Percentiles rank a stretch among this genome's conserved stretches.
These are phyloP conservation scores for Termitomyces heimii DNA, from an alignment of 768 basidiomycete species.

Conservation along the genomic window DNA sequence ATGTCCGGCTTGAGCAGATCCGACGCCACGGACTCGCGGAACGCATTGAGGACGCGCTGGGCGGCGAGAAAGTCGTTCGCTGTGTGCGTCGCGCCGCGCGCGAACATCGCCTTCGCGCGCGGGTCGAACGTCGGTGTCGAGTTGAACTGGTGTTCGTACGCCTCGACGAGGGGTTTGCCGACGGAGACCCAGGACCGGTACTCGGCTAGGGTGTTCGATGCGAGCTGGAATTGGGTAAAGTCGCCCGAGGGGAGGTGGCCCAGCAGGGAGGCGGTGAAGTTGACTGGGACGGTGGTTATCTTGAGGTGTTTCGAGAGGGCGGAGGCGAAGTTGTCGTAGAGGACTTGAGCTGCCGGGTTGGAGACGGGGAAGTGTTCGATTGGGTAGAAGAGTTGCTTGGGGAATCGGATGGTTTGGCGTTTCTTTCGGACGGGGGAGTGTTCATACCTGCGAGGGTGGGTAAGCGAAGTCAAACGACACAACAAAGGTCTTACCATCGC, in stretches of 20 bases:
- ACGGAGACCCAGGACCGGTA: constrained; percentile 30
- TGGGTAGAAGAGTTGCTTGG: constrained; percentile 26
- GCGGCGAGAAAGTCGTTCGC: constrained; percentile 21
- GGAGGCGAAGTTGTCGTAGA: constrained; percentile 23
- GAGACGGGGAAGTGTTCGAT: constrained; percentile 29
- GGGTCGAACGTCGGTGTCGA: constrained; percentile 25
- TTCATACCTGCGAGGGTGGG: constrained; percentile 20
- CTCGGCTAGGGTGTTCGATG: constrained; percentile 28
- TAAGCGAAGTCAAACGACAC: background rate
- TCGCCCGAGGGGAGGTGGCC: constrained; percentile 24
- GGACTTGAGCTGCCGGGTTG: constrained; percentile 23
- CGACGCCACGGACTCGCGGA: constrained; percentile 18
- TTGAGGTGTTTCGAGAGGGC: constrained; percentile 20
- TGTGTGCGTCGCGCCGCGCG: constrained; percentile 18
- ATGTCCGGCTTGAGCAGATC: constrained; percentile 22
- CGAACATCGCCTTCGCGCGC: constrained; percentile 24
- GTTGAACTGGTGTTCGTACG: constrained; percentile 17
- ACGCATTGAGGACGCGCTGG: constrained; percentile 19
- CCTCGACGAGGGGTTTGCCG: constrained; percentile 25
- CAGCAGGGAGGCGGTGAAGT: constrained; percentile 23
- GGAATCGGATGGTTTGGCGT: constrained; percentile 19
- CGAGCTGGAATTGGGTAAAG: constrained; percentile 22
- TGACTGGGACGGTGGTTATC: constrained; percentile 19
- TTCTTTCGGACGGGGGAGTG: constrained; percentile 21
- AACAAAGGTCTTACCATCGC: constrained; percentile 20